Conservation (phyloP, 2,329 filamentous ascomycete genomes). For the Cadophora sp. region DNA sequence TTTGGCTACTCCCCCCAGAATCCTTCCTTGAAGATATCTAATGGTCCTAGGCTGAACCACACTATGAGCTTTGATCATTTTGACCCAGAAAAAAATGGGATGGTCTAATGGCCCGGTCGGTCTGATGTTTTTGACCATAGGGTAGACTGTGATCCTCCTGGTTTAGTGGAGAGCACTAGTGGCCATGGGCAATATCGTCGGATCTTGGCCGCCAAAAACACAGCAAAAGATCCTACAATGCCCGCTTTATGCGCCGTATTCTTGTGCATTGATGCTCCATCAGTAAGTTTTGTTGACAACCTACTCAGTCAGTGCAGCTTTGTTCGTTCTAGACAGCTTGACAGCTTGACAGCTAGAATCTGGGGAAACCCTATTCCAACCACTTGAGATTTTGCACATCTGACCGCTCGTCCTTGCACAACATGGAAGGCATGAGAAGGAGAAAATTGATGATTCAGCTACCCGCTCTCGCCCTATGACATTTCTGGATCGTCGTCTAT, state of each 20-base stretch:
- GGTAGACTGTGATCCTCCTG: not conserved
- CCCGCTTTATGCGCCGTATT: not conserved
- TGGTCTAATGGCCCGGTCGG: not conserved
- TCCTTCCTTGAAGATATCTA: not conserved
- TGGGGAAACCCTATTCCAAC: not conserved
- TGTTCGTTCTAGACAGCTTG: not conserved
- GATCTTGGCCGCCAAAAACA: not conserved
- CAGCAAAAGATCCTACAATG: not conserved
- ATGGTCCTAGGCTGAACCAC: not conserved
- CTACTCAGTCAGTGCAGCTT: not conserved
- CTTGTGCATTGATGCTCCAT: not conserved
- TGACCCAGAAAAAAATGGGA: not conserved
- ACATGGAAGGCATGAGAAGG: not conserved
- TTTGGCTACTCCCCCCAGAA: not conserved
- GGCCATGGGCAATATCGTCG: not conserved
- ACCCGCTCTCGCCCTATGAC: conserved; percentile 2
- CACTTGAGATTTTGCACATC: not conserved
- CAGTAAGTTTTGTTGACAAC: not conserved
- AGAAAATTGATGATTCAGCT: conserved; percentile 2
- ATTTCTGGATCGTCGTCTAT: conserved; percentile 1
- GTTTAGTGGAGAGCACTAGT: not conserved
- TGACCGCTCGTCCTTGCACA: not conserved
- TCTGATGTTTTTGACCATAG: conserved; percentile 2
- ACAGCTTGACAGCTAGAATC: not conserved
- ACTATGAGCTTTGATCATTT: not conserved